These are phyloP conservation scores for Suhomyces guaymorum DNA, from an alignment of 1,139 yeast species.

Conservation along the genomic window DNA sequence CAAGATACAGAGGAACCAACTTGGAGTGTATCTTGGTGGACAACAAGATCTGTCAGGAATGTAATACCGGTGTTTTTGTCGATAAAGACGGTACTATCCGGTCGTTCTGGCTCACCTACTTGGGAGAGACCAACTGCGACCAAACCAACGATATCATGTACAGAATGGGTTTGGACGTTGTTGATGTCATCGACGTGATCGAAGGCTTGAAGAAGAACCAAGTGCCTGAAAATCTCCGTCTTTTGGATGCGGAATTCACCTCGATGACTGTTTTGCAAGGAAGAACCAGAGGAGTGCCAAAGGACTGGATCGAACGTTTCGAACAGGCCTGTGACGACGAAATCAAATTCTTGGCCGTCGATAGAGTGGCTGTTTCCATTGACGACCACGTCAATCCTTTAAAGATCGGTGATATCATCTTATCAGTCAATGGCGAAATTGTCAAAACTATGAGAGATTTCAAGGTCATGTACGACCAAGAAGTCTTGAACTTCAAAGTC, in stretches of 20 bases:
- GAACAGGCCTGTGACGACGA: slow-evolving; percentile 63
- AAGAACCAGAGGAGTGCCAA: slow-evolving; percentile 82
- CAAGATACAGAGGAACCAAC: slow-evolving; percentile 85
- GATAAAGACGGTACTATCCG: slow-evolving; percentile 77
- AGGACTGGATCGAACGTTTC: slow-evolving; percentile 72
- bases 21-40: slow-evolving; percentile 77
- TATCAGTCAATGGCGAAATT: slow-evolving; percentile 65
- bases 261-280: slow-evolving; percentile 73
- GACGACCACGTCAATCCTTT: slow-evolving; percentile 32
- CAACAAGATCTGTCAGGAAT: slow-evolving; percentile 68
- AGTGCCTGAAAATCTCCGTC: slow-evolving; percentile 57
- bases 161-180: slow-evolving; percentile 78
- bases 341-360: slow-evolving; percentile 70
- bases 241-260: slow-evolving; percentile 77
- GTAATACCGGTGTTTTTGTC: slow-evolving; percentile 79
- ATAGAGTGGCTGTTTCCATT: slow-evolving; percentile 57
- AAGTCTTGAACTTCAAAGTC: slow-evolving; percentile 56
- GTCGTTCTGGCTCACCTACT: slow-evolving; percentile 80
- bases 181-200: slow-evolving; percentile 62
- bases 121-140: slow-evolving; percentile 60
- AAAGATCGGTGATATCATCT: slow-evolving; percentile 67
- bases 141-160: slow-evolving; percentile 60
- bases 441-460: slow-evolving; percentile 71
- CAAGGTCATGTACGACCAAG: slow-evolving; percentile 51
- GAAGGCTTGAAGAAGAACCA: slow-evolving; percentile 52